Conservation (phyloP, 257 asterid genomes). For the Dorcoceras hygrometricum region DNA sequence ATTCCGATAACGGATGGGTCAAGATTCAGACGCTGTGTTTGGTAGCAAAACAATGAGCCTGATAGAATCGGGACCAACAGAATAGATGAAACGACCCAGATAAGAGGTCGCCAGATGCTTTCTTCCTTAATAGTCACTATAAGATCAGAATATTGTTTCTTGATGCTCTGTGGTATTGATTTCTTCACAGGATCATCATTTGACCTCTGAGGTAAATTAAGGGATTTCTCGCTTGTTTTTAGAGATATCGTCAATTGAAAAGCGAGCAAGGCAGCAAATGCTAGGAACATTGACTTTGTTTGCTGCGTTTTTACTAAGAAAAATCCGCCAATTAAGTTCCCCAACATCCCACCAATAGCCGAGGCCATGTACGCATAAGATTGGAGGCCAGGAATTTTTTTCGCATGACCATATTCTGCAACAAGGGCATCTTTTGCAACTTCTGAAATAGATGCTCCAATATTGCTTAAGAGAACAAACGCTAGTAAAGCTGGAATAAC, state of each 20-base stretch:
- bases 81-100: slow-evolving; percentile 65
- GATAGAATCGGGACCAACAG: slow-evolving; percentile 56
- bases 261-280: slow-evolving; percentile 53
- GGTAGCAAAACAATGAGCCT: slow-evolving; percentile 86
- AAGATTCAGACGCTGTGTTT: slow-evolving; percentile 68
- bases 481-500: slow-evolving; percentile 53
- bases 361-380: slow-evolving; percentile 82
- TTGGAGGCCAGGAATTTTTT: slow-evolving; percentile 62
- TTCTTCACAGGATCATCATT: slow-evolving; percentile 24
- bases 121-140: slow-evolving; percentile 47
- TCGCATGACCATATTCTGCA: slow-evolving; percentile 68
- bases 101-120: slow-evolving; percentile 52
- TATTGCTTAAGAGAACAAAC: slow-evolving; percentile 62
- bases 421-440: slow-evolving; percentile 85
- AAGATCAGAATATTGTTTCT: slow-evolving; percentile 55
- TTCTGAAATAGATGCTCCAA: slow-evolving; percentile 85
- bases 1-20: slow-evolving; percentile 67
- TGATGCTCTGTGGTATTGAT: slow-evolving; percentile 41
- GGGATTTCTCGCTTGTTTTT: slow-evolving; percentile 57
- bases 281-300: slow-evolving; percentile 67
- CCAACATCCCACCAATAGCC: slow-evolving; percentile 74
- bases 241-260: slow-evolving; percentile 57
- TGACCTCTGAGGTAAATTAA: slow-evolving; percentile 46
- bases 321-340: slow-evolving; percentile 77
- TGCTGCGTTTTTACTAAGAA: slow-evolving; percentile 51